phyloP scores from a whole-genome alignment of 2,329 filamentous ascomycete species.

The Epichloe sibirici region DNA sequence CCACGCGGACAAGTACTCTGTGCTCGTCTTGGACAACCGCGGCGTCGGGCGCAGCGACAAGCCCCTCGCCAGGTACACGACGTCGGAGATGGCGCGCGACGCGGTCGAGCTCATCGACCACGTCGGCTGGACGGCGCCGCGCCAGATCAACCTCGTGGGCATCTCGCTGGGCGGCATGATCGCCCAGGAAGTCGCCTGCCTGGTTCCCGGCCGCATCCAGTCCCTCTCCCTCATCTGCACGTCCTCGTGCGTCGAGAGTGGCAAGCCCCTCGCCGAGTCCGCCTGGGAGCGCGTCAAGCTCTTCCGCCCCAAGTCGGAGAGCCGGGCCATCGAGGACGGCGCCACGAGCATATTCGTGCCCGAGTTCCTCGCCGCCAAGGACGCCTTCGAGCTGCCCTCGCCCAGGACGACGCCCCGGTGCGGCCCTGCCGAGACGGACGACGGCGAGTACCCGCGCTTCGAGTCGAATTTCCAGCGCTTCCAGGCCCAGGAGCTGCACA shows the following conservation, averaged over 20 bases:
- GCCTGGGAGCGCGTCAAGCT: conserved; percentile 42
- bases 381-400: conserved; percentile 44
- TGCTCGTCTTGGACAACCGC: conserved; percentile 71
- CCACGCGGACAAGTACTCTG: conserved; percentile 53
- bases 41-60: conserved; percentile 73
- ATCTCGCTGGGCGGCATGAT: conserved; percentile 90
- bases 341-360: conserved; percentile 54
- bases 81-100: conserved; percentile 75
- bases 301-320: conserved; percentile 58
- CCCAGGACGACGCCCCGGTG: conserved; percentile 27
- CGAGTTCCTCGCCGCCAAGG: conserved; percentile 46
- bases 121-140: conserved; percentile 50
- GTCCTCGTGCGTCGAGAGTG: conserved; percentile 48
- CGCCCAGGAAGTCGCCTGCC: conserved; percentile 60
- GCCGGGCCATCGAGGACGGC: conserved; percentile 51
- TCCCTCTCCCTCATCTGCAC: conserved; percentile 51
- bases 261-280: conserved; percentile 51
- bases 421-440: conserved; percentile 17
- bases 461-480: conserved; percentile 71
- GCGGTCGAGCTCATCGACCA: conserved; percentile 56
- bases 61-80: conserved; percentile 66
- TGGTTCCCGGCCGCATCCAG: conserved; percentile 39
- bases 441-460: conserved; percentile 41
- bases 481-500: conserved; percentile 65
- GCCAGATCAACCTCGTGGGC: conserved; percentile 55